phyloP scores from a whole-genome alignment of 441 rosid species.

The Pelargonium australe region DNA sequence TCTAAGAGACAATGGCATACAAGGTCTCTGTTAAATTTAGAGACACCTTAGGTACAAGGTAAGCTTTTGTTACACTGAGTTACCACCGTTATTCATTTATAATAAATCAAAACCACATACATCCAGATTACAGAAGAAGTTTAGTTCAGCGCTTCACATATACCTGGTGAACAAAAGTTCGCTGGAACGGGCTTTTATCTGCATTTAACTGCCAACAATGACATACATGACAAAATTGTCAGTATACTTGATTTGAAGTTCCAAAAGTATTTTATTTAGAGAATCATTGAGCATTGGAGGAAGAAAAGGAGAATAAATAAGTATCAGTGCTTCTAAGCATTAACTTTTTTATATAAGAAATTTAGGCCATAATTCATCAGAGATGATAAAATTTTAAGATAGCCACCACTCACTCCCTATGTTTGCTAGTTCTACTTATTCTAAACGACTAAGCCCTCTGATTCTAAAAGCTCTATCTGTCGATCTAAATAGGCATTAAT shows the following conservation, averaged over 20 bases:
- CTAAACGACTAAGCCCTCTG: too few relatives aligned
- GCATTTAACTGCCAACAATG: slow-evolving; percentile 59
- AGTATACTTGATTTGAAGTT: slow-evolving; percentile 18
- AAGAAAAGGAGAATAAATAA: neutral
- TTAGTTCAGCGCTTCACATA: slow-evolving; percentile 10
- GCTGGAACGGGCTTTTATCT: slow-evolving; percentile 85
- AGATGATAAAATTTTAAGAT: too few relatives aligned
- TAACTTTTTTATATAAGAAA: too few relatives aligned
- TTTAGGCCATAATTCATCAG: too few relatives aligned
- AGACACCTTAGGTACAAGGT: neutral
- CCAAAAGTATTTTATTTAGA: neutral
- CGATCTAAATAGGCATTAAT: too few relatives aligned
- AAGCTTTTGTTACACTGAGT: neutral
- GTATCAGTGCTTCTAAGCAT: neutral
- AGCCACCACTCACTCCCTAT: too few relatives aligned
- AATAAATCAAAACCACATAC: slow-evolving; percentile 5
- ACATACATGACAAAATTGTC: slow-evolving; percentile 8
- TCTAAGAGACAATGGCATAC: neutral
- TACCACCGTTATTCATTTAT: slow-evolving; percentile 1
- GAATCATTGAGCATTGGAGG: neutral
- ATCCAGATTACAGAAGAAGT: slow-evolving; percentile 6
- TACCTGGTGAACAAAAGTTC: slow-evolving; percentile 95
- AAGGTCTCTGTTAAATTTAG: neutral
- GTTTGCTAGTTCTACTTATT: too few relatives aligned
- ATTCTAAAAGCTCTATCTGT: too few relatives aligned